Evolutionary conservation across 2,329 filamentous ascomycete genomes (phyloP).

Genomic region (Xylaria sp.): DNA sequence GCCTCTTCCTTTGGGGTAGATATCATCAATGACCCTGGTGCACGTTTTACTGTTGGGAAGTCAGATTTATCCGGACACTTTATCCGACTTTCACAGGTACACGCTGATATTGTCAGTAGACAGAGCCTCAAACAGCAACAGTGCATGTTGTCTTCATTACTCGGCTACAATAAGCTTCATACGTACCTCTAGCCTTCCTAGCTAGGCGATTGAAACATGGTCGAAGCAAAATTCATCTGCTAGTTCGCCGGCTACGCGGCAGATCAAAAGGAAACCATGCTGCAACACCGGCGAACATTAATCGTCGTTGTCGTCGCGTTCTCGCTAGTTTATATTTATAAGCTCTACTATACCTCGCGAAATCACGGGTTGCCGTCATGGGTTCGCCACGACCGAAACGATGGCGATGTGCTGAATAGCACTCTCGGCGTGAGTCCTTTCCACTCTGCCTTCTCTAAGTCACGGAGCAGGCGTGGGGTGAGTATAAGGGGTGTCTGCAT

Average conservation of each 20-base stretch:
- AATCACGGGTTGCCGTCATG: neutral
- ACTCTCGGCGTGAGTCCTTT: conserved; percentile 40
- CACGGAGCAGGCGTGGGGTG: too few species aligned
- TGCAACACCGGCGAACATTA: conserved; percentile 16
- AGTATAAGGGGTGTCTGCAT: neutral
- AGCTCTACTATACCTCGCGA: neutral
- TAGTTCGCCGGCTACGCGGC: neutral
- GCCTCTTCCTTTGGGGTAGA: neutral
- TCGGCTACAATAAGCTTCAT: neutral
- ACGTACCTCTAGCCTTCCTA: neutral
- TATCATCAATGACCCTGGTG: neutral
- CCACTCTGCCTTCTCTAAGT: neutral
- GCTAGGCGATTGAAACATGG: neutral
- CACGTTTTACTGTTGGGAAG: neutral
- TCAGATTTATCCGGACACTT: conserved; percentile 30
- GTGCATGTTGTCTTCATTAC: neutral
- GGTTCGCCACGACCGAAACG: neutral
- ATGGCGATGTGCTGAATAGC: conserved; percentile 34
- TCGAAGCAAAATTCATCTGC: neutral
- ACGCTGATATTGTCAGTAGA: neutral
- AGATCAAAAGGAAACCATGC: conserved; percentile 6
- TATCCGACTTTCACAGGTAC: conserved; percentile 17
- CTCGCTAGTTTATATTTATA: conserved; percentile 10
- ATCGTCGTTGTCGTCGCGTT: conserved; percentile 1
- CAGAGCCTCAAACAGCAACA: neutral